Evolutionary conservation across 352 stramenopile species (phyloP).

Genomic region (Globisporangium yorkense): DNA sequence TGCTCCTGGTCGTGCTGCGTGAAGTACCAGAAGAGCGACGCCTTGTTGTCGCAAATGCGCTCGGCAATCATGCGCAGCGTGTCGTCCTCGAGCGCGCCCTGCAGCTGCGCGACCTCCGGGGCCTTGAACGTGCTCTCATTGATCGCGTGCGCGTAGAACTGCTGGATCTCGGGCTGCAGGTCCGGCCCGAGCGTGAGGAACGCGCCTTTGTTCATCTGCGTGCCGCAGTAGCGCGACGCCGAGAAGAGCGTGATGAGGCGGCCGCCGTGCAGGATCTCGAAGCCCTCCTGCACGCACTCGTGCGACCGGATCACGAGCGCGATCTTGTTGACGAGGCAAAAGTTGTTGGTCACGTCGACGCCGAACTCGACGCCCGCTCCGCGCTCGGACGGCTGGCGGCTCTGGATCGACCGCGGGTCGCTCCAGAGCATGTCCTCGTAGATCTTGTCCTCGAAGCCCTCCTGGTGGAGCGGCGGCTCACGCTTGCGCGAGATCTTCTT

Average conservation of each 20-base stretch:
- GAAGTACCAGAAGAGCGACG: conserved; percentile 93
- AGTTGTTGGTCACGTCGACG: conserved; percentile 91
- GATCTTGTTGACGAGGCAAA: conserved; percentile 91
- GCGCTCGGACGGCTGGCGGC: conserved; percentile 74
- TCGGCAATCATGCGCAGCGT: conserved; percentile 93
- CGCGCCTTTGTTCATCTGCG: conserved; percentile 91
- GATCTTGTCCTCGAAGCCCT: conserved; percentile 89
- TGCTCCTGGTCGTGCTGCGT: conserved; percentile 90
- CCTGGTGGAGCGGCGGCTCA: conserved; percentile 85
- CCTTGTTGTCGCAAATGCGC: conserved; percentile 89
- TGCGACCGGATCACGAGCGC: conserved; percentile 91
- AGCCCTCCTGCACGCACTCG: conserved; percentile 91
- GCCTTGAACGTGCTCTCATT: conserved; percentile 75
- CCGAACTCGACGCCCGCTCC: conserved; percentile 92
- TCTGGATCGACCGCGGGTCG: conserved; percentile 78
- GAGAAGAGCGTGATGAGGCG: conserved; percentile 91
- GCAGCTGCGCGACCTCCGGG: conserved; percentile 60
- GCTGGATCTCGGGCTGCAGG: conserved; percentile 91
- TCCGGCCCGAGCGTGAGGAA: conserved; percentile 89
- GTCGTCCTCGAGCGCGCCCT: conserved; percentile 83
- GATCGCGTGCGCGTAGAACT: conserved; percentile 90
- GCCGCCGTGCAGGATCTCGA: conserved; percentile 87
- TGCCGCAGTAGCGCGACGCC: conserved; percentile 89
- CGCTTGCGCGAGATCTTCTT: conserved; percentile 88
- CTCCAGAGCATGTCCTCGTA: conserved; percentile 94